Evolutionary conservation across 305 asterid species (phyloP), one percentile per base, ranked within the genome.

Genomic region (Fraxinus sp.): DNA sequence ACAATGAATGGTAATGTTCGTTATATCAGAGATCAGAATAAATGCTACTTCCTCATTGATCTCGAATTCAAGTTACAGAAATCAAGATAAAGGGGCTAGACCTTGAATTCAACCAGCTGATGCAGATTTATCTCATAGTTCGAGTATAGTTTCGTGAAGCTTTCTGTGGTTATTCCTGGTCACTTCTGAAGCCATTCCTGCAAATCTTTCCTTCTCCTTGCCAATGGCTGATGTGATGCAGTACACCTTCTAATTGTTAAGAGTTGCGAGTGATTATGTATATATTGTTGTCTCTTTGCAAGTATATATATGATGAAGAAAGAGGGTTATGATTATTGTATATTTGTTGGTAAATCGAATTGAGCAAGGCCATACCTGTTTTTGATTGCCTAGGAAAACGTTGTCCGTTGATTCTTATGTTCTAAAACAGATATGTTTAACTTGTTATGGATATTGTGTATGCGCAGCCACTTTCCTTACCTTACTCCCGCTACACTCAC

Each of bases 1-100:
- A 79, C 73, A 88, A 93, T 93, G 97, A 90, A 90, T 3, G 92
- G 93, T 33, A 81, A 55, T n/a, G 93, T 91, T n/a, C 82, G 77
- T 7, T 93, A 93, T 83, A 59, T 82, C 30, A 86, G 91, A 86
- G 95, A 91, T 64, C 84, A 86, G 59, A 72, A 75, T 20, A 82
- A 57, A 64, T 88, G 92, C 82, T 88, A 86, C 83, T 93, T 93
- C 81, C 84, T 82, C 10, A 62, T 91, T 7, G 91, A 93, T 5
- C 79, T 93, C 20, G 87, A 90, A 70, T 86, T 91, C 71, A 75
- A 46, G 83, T 78, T 83, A 7, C 20, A 9, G 68, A 87, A 52
- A 81, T 79, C 88, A 71, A 82, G 81, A 30, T 64, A 52, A 49
- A 16, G 64, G 22, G 64, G 64, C 7, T 16, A 6, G 64, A 52